Evolutionary conservation across 768 basidiomycete species (phyloP).

Genomic region (Pleurotus cornucopiae): DNA sequence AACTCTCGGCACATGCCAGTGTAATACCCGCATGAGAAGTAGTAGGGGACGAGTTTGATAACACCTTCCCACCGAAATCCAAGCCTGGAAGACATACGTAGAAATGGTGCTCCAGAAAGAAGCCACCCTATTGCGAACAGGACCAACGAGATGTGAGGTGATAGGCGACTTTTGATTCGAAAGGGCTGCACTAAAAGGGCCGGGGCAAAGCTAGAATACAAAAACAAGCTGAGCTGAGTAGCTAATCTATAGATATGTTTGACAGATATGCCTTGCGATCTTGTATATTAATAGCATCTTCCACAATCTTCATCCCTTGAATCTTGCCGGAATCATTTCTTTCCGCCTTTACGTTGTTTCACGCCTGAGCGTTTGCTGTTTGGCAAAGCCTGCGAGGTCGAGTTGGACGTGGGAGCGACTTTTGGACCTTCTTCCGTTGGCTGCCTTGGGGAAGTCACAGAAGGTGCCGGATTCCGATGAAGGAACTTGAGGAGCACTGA

Average conservation of each 20-base stretch:
- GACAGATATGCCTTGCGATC: conserved; percentile 3
- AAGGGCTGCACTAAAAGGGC: conserved; percentile 7
- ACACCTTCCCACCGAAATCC: conserved; percentile 8
- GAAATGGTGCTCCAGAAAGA: conserved; percentile 4
- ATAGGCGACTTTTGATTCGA: conserved; percentile 8
- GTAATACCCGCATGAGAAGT: conserved; percentile 5
- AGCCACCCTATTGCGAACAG: conserved; percentile 2
- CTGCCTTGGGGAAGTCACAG: not conserved
- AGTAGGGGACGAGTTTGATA: conserved; percentile 7
- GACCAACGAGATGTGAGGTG: conserved; percentile 7
- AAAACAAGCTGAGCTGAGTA: conserved; percentile 1
- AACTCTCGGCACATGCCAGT: conserved; percentile 9
- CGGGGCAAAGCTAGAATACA: conserved; percentile 6
- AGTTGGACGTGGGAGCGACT: conserved; percentile 5
- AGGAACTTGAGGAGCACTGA: conserved; percentile 65
- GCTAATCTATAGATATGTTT: conserved; percentile 7
- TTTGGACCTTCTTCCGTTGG: not conserved
- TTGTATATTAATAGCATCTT: conserved; percentile 8
- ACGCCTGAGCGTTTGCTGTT: conserved; percentile 5
- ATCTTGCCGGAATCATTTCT: conserved; percentile 10
- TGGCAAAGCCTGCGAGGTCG: conserved; percentile 1
- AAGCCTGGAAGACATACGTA: conserved; percentile 7
- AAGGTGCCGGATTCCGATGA: conserved; percentile 33
- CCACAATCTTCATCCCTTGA: conserved; percentile 2
- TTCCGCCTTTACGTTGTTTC: conserved; percentile 12